Evolutionary conservation across 345 rosid species (phyloP).

Genomic region (Eucalyptus regnans): DNA sequence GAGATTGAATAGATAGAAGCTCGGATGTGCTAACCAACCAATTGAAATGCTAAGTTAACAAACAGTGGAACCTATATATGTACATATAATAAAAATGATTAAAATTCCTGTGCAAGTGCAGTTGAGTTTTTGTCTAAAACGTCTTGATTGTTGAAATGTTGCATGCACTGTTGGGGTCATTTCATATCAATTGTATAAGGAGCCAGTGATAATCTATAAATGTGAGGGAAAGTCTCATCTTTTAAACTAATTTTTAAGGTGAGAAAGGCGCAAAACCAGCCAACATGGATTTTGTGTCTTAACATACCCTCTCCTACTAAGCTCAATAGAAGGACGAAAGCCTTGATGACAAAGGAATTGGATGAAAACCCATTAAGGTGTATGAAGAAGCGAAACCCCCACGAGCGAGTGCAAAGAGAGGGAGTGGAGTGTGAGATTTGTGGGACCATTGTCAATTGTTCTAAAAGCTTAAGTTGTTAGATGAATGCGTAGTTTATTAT

Average conservation of each 20-base stretch:
- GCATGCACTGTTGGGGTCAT: rapidly evolving
- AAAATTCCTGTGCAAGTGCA: not conserved
- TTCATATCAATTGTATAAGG: rapidly evolving
- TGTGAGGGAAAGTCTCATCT: rapidly evolving
- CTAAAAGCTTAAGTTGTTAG: too few species aligned
- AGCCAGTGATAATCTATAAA: not conserved
- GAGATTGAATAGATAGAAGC: not conserved
- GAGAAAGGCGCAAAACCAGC: rapidly evolving
- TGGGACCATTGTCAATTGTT: too few species aligned
- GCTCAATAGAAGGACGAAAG: not conserved
- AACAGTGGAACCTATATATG: rapidly evolving
- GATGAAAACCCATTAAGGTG: not conserved
- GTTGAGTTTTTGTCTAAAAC: not conserved
- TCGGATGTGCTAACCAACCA: not conserved
- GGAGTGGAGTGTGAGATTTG: not conserved
- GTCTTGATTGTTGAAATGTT: not conserved
- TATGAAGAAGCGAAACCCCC: not conserved
- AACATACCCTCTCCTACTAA: not conserved
- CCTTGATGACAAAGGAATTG: rapidly evolving
- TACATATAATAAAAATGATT: not conserved
- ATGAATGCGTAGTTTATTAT: too few species aligned
- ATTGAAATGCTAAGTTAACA: not conserved
- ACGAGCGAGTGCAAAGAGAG: not conserved
- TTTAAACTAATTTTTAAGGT: rapidly evolving
- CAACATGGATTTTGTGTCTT: not conserved